These are phyloP conservation scores for Hirsutella thompsonii DNA, from an alignment of 2,329 filamentous ascomycete species.

Conservation along the genomic window DNA sequence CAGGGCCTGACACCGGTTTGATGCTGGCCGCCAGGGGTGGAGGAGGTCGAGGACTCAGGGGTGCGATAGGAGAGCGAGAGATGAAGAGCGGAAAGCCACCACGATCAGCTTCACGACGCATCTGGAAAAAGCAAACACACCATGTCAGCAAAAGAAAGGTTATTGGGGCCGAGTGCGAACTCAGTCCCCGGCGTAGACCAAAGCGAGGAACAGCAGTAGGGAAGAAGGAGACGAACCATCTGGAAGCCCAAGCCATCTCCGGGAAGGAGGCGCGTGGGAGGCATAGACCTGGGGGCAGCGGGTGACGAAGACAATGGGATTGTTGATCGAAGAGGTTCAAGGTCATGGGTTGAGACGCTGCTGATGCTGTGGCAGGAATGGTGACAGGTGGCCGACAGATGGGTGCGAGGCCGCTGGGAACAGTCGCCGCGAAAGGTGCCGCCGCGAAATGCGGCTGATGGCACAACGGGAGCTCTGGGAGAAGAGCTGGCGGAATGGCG, in stretches of 20 bases:
- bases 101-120: neutral
- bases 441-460: neutral
- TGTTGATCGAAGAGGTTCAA: no score
- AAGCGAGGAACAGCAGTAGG: no score
- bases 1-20: neutral
- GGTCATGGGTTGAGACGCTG: no score
- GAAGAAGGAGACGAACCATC: neutral
- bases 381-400: no score
- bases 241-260: constrained; percentile 4
- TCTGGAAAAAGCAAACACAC: neutral
- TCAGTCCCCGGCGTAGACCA: no score
- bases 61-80: neutral
- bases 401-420: neutral
- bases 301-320: neutral
- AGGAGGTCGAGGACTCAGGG: neutral
- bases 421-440: neutral
- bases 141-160: neutral
- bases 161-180: no score
- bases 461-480: neutral
- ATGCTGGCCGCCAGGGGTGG: neutral
- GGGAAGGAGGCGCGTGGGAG: neutral
- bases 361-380: no score
- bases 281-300: neutral
- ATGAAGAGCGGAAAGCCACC: constrained; percentile 1
- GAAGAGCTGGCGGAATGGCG: neutral